Base-by-base conservation (phyloP, 192 early-diverging fungal species). In the Backusella sp. region DNA sequence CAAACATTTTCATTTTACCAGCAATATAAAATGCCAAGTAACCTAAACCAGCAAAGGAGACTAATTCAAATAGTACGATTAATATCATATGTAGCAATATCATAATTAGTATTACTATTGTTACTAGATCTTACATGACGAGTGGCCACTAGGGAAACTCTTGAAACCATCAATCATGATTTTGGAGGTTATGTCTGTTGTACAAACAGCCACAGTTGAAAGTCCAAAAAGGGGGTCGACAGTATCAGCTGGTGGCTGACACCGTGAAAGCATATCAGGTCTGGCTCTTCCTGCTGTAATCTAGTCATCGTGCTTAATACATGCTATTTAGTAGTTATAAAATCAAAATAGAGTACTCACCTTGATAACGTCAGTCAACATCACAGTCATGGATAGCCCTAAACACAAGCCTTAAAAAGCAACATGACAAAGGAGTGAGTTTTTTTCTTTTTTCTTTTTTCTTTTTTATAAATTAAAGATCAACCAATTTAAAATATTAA, bases 141-240 rank as follows among this genome's bases (percentile, higher is more conserved):
- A 86, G 79, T 99, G 97, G 1, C 97, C 97, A 6, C 91, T 93
- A 7, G 93, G 93, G 77, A 97, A 99, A 72, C 89, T 92, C 84
- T 91, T 93, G 78, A 94, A 91, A 23, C 93, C 97, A 75, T 97
- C 94, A 70, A 67, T 74, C 68, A 97, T 84, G 0, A 89, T 46
- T 0, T 74, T 79, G 4, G 72, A 39, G 21, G 77, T 53, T 37
- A 87, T 83, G 0, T 84, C 85, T 42, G 80, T 84, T 7, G 86
- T 85, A 73, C 93, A 94, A 37, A 94, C 84, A 0, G 79, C 77
- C 2, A 84, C 84, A 59, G 84, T 90, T 30, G 88, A 85, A 32
- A 94, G 79, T 30, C 91, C 89, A 70, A 86, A 85, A 19, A 66
- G 53, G 2, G 90, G 90, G 79, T 92, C 90, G 1, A 67, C 68